These are phyloP conservation scores for Millerozyma acaciae DNA, from an alignment of 805 yeast species.

Conservation along the genomic window DNA sequence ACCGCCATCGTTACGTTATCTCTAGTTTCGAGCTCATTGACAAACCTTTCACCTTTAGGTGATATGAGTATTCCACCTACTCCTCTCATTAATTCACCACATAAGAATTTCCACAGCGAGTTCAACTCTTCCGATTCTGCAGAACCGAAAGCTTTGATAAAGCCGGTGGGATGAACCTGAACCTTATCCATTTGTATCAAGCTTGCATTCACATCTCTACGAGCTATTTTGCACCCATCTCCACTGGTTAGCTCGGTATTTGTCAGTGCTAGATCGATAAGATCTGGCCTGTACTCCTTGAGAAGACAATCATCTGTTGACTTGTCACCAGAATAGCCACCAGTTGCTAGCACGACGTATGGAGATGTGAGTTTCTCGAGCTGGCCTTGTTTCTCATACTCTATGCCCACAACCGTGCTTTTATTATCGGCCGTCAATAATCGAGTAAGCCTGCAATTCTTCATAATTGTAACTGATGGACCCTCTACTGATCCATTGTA, in stretches of 20 bases:
- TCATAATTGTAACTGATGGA: constrained; percentile 16
- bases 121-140: constrained; percentile 25
- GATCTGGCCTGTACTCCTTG: constrained; percentile 43
- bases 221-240: constrained; percentile 53
- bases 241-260: constrained; percentile 56
- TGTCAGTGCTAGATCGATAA: constrained; percentile 47
- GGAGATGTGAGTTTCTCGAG: constrained; percentile 9
- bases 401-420: constrained; percentile 38
- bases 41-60: constrained; percentile 46
- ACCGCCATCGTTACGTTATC: constrained; percentile 49
- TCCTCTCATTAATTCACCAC: constrained; percentile 60
- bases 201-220: constrained; percentile 40
- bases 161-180: constrained; percentile 64
- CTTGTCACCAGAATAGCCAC: constrained; percentile 50
- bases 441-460: constrained; percentile 12
- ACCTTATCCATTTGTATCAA: constrained; percentile 55
- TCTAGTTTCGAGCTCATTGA: constrained; percentile 51
- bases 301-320: constrained; percentile 33
- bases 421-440: constrained; percentile 23
- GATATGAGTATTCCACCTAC: constrained; percentile 54
- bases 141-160: constrained; percentile 27
- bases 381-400: constrained; percentile 27
- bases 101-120: constrained; percentile 49
- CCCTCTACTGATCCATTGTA: constrained; percentile 16
- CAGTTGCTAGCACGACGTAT: constrained; percentile 52